Conservation (phyloP, 1,139 yeast genomes). For the Saccharomycopsis hybrid region DNA sequence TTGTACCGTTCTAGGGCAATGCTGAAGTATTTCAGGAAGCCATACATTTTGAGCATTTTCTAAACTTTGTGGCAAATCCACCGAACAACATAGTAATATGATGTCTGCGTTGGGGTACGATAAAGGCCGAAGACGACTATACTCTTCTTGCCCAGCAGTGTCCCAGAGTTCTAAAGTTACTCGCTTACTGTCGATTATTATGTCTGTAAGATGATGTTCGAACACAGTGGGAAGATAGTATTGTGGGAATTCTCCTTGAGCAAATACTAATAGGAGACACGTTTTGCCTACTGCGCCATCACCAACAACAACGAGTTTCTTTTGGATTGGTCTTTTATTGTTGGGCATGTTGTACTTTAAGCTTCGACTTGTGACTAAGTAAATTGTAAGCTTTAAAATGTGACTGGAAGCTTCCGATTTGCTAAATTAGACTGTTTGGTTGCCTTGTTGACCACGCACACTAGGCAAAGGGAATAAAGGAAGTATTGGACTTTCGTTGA, state of each 20-base stretch:
- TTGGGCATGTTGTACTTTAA: too few species aligned
- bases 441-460: too few species aligned
- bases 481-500: too few species aligned
- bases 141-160: conserved; percentile 98
- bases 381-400: too few species aligned
- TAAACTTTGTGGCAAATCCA: conserved; percentile 87
- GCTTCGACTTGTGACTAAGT: too few species aligned
- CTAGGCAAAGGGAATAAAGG: too few species aligned
- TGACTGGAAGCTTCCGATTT: too few species aligned
- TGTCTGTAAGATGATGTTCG: conserved; percentile 92
- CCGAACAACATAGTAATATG: conserved; percentile 84
- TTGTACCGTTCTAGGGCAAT: conserved; percentile 84
- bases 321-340: too few species aligned
- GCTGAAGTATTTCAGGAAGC: conserved; percentile 90
- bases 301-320: conserved; percentile 75
- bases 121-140: conserved; percentile 89
- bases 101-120: conserved; percentile 93
- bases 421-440: too few species aligned
- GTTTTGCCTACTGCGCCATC: conserved; percentile 89
- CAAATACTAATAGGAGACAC: conserved; percentile 76
- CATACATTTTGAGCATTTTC: conserved; percentile 93
- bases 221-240: conserved; percentile 94
- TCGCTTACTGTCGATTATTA: conserved; percentile 89
- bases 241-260: conserved; percentile 94
- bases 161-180: conserved; percentile 95